Base-by-base conservation (phyloP, 2,329 filamentous ascomycete genomes). In the Tolypocladium paradoxum region DNA sequence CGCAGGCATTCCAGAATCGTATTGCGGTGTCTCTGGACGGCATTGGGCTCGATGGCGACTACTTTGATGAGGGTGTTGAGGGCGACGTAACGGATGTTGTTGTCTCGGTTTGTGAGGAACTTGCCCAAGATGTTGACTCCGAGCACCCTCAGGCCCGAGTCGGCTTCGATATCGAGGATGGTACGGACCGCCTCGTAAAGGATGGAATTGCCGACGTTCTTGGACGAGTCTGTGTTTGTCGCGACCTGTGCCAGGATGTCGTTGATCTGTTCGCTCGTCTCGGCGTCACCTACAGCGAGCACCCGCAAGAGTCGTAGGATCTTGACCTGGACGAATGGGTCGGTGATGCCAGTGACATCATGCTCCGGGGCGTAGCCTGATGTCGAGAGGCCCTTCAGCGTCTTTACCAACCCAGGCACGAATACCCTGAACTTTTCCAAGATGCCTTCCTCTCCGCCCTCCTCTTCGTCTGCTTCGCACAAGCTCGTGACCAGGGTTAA, bases 121-220 rank as follows among this genome's bases (percentile, higher is more conserved):
- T 97, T 99, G 67, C 95, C 93, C 27, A 99, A 82, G 59, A 99
- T 99, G 67, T 99, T 99, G 61, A 99, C 93, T 64, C 93, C 93
- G 29, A 99, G 79, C 24, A 99, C 93, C 50, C 95, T 81, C 57
- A 99, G 74, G 36, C 93, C 92, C 11, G 93, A 96, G 66, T 99
- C 95, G 24, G 93, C 95, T 70, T 99, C 93, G 52, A 99, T 97
- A 61, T 99, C 93, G 49, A 99, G 83, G 60, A 99, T 99, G 0
- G 93, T 99, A 45, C 93, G 83, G 37, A 99, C 93, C 1, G 93
- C 88, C 72, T 99, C 93, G 73, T 99, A 99, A 8, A 99, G 77
- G 62, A 99, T 99, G 0, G 93, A 92, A 68, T 99, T 99, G 57
- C 93, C 93, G 43, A 99, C 93, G 60, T 99, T 99, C 76, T 99